phyloP scores from a whole-genome alignment of 2,329 filamentous ascomycete species.

The Westerdykella ornata region DNA sequence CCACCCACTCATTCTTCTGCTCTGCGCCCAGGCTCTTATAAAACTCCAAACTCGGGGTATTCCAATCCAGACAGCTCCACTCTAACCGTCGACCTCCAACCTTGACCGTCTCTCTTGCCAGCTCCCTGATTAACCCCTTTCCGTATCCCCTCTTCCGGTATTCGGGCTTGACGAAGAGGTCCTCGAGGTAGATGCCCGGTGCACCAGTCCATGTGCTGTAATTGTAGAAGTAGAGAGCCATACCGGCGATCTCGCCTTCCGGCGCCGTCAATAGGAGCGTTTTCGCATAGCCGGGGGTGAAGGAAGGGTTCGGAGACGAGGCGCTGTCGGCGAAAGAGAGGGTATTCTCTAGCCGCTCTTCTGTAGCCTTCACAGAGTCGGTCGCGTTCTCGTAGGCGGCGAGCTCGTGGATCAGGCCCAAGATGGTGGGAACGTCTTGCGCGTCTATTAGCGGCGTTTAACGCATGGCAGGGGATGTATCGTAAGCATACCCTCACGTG shows the following conservation, averaged over 20 bases:
- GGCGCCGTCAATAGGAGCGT: slow-evolving; percentile 59
- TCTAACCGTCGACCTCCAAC: slow-evolving; percentile 72
- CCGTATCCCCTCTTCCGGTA: slow-evolving; percentile 75
- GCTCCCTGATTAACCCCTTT: slow-evolving; percentile 61
- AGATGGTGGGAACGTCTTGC: slow-evolving; percentile 73
- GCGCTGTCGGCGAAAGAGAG: slow-evolving; percentile 64
- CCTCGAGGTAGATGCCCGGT: slow-evolving; percentile 87
- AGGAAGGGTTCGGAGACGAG: slow-evolving; percentile 9
- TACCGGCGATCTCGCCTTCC: slow-evolving; percentile 53
- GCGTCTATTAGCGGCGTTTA: slow-evolving; percentile 1
- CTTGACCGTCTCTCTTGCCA: slow-evolving; percentile 71
- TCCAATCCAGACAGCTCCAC: slow-evolving; percentile 91
- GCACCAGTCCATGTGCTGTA: slow-evolving; percentile 89
- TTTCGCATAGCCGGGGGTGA: slow-evolving; percentile 61
- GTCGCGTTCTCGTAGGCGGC: slow-evolving; percentile 81
- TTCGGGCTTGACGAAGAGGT: slow-evolving; percentile 70
- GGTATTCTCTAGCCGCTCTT: slow-evolving; percentile 62
- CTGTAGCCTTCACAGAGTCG: slow-evolving; percentile 69
- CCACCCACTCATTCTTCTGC: slow-evolving; percentile 64
- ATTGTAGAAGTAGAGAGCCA: slow-evolving; percentile 92
- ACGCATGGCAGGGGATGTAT: background rate
- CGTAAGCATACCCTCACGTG: slow-evolving; percentile 48
- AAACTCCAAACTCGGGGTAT: slow-evolving; percentile 81
- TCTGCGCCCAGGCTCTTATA: slow-evolving; percentile 61
- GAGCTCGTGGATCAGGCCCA: slow-evolving; percentile 74